A percentile compares a stretch with the other conserved stretches of the same genome.
Conservation (phyloP, 108 stramenopile species). For the Cyclotella kingstonii region DNA sequence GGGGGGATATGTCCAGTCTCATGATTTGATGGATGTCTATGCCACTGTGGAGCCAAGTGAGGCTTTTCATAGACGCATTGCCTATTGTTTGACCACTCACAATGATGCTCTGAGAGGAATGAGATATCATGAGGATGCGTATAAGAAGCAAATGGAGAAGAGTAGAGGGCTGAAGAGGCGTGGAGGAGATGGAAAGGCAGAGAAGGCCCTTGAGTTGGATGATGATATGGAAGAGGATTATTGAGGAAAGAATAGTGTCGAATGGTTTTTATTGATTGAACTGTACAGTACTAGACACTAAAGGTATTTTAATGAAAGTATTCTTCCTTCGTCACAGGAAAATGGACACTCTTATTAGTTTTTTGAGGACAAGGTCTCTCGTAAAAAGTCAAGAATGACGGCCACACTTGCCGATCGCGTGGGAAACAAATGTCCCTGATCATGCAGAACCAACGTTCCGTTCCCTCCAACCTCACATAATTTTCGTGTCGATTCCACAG, state of each 20-base stretch:
- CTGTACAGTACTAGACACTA: too few relatives aligned
- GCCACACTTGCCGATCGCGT: conserved; percentile 59
- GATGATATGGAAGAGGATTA: conserved; percentile 85
- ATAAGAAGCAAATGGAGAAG: conserved; percentile 87
- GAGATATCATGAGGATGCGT: conserved; percentile 96
- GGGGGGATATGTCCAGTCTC: conserved; percentile 81
- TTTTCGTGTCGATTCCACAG: conserved; percentile 47
- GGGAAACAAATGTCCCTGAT: conserved; percentile 75
- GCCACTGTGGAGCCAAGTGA: conserved; percentile 94
- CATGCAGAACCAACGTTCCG: conserved; percentile 57
- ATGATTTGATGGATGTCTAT: conserved; percentile 96
- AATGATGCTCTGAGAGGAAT: conserved; percentile 97
- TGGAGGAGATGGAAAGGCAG: conserved; percentile 84
- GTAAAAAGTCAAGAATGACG: conserved; percentile 61
- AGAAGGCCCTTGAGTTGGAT: conserved; percentile 83
- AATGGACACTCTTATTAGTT: too few relatives aligned
- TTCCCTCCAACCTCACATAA: conserved; percentile 61
- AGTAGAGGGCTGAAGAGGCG: conserved; percentile 72
- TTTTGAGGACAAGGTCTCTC: too few relatives aligned
- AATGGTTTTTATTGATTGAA: too few relatives aligned
- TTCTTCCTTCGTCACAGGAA: too few relatives aligned
- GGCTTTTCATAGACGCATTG: conserved; percentile 98
- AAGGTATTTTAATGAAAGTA: too few relatives aligned
- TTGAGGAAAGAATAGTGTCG: too few relatives aligned
- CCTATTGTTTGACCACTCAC: conserved; percentile 97